Conservation (phyloP, 2,329 filamentous ascomycete genomes). For the Diaporthe amygdali region DNA sequence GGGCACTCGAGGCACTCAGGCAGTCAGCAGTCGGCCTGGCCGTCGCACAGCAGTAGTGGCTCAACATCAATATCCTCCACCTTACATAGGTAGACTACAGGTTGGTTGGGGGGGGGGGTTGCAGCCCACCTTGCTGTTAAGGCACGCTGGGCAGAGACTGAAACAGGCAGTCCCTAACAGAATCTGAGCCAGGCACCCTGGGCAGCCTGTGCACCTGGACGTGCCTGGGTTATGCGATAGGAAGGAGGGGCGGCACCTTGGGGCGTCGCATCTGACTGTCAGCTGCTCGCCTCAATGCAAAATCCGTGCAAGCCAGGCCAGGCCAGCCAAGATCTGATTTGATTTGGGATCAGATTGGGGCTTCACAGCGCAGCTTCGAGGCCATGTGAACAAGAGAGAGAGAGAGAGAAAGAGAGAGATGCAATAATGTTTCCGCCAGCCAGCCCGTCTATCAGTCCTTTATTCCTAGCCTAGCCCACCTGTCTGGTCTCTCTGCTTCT, state of each 20-base stretch:
- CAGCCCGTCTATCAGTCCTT: neutral
- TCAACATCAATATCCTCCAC: neutral
- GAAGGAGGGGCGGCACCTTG: no score
- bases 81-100: no score
- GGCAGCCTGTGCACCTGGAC: no score
- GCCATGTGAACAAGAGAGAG: neutral
- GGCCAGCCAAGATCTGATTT: no score
- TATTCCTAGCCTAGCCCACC: neutral
- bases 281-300: neutral
- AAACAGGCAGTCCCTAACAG: slow-evolving; percentile 3
- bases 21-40: slow-evolving; percentile 6
- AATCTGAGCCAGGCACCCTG: no score
- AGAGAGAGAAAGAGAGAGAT: neutral
- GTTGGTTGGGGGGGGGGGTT: no score
- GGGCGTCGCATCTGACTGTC: neutral
- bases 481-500: neutral
- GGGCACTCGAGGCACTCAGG: neutral
- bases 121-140: neutral
- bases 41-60: slow-evolving; percentile 1
- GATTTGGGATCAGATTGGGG: neutral
- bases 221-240: no score
- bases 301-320: no score
- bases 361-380: neutral
- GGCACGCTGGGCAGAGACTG: slow-evolving; percentile 2
- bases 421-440: neutral